Evolutionary conservation across 306 rosid genomes (phyloP), one percentile per base, ranked within the genome.

Genomic region (Lotus japonicus): DNA sequence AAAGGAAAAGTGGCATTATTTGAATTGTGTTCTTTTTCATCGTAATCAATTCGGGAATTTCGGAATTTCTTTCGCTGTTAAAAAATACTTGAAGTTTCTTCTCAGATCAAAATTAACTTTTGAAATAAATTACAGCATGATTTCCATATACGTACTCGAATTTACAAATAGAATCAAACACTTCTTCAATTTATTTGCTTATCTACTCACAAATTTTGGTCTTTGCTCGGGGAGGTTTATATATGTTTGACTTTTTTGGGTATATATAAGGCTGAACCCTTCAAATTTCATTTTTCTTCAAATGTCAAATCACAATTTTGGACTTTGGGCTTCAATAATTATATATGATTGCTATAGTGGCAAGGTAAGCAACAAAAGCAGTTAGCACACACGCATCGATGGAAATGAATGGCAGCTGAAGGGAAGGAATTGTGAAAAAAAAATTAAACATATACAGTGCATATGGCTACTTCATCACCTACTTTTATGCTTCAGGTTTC

Each of bases 371-470:
- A 58, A 45, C 26, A 14, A 42, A 72, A 46, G 52, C n/a, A 61
- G 51, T 41, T 4, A 60, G 10, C 33, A 38, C 53, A 14, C 19
- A 74, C 3, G 44, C 68, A 61, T 52, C 43, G 52, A 76, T 76
- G 15, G 59, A 71, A 71, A 72, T 59, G 70, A 72, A 41, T 58
- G 74, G 78, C 60, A 70, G 66, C 60, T 35, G n/a, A n/a, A 21
- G 11, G 51, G 1, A 65, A 21, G n/a, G n/a, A n/a, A n/a, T n/a
- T n/a, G n/a, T n/a, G n/a, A n/a, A n/a, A n/a, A 9, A 8, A 53
- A 64, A 74, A n/a, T 64, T 38, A 78, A 66, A 31, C 58, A 81
- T 80, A 74, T 77, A 64, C 85, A 77, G 0, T 73, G 85, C 72
- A 81, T 70, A n/a, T n/a, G 33, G 18, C 41, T 76, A 52, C 19